These are phyloP conservation scores for Psidium friedrichsthalianum DNA, from an alignment of 345 rosid species.

Conservation along the genomic window DNA sequence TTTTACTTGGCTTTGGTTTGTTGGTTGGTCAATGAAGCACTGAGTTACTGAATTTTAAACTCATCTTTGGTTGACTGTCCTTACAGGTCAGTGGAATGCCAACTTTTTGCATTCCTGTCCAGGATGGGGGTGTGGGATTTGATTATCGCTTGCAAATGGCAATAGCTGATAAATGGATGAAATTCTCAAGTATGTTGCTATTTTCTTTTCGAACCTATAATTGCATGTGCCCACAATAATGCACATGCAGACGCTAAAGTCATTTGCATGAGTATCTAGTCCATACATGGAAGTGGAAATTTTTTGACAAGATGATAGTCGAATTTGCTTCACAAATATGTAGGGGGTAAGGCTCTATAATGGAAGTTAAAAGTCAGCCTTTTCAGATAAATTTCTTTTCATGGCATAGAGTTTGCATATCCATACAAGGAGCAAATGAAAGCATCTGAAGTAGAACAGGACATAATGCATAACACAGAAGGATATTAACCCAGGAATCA, in stretches of 20 bases:
- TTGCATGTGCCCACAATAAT: neutral
- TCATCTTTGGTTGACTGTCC: neutral
- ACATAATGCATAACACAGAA: neutral
- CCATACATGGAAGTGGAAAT: neutral
- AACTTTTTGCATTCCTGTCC: slow-evolving; percentile 73
- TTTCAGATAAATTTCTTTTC: neutral
- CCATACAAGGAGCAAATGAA: neutral
- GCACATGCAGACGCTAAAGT: neutral
- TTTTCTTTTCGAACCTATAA: neutral
- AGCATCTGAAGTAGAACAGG: neutral
- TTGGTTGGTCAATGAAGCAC: neutral
- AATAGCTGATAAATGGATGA: slow-evolving; percentile 95
- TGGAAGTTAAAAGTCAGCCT: neutral
- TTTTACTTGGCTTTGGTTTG: neutral
- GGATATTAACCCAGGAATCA: neutral
- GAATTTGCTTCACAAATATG: neutral
- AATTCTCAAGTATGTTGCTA: slow-evolving; percentile 56
- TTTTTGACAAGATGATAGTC: neutral
- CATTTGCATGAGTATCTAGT: neutral
- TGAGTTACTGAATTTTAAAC: neutral
- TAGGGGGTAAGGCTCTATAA: neutral
- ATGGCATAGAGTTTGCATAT: neutral
- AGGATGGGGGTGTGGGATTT: slow-evolving; percentile 95
- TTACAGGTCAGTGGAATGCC: slow-evolving; percentile 98
- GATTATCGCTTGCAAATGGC: slow-evolving; percentile 99